Base-by-base conservation (phyloP, 164 flowering plant genomes). In the Saururus chinensis region DNA sequence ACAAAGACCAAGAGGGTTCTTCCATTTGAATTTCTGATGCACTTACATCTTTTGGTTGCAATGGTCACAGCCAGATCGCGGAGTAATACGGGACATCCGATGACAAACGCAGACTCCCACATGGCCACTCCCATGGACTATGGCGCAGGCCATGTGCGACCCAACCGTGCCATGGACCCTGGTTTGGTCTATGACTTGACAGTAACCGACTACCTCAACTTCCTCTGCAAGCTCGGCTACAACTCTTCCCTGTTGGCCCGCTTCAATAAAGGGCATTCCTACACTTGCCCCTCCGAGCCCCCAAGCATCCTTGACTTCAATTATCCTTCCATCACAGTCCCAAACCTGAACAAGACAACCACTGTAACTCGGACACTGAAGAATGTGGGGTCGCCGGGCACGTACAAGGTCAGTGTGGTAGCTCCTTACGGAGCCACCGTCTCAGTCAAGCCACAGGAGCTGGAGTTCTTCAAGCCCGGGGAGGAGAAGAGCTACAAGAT, bases 71-170 rank as follows among this genome's bases (percentile, higher is more conserved):
- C 95, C 7, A 71, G 69, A 67, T 70, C 71, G 4, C 58, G 65
- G 41, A 81, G 72, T 58, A 78, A 80, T 59, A 61, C 23, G 23
- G 40, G 1, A 56, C 16, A 68, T 48, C 74, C 84, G 19, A 74
- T 88, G 51, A 60, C 13, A 0, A 68, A 76, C 60, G 54, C 66
- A 1, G 51, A 69, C 1, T 1, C 53, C 7, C 7, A 8, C 0
- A 60, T 60, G 57, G 84, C 81, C 20, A 79, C 80, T 0, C 83
- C 92, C 5, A 82, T 85, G 54, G 71, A 59, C 20, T 77, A 76
- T 60, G 92, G 96, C 3, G 79, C 92, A 12, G 96, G 96, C 1
- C 88, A 83, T 26, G 67, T 86, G 0, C 53, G 66, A n/a, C 92
- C 92, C 6, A 82, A 78, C 73, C 67, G 68, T 0, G 92, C 96